phyloP scores from a whole-genome alignment of 495 filamentous ascomycete genomes.

The Opeltia flavorubescens region DNA sequence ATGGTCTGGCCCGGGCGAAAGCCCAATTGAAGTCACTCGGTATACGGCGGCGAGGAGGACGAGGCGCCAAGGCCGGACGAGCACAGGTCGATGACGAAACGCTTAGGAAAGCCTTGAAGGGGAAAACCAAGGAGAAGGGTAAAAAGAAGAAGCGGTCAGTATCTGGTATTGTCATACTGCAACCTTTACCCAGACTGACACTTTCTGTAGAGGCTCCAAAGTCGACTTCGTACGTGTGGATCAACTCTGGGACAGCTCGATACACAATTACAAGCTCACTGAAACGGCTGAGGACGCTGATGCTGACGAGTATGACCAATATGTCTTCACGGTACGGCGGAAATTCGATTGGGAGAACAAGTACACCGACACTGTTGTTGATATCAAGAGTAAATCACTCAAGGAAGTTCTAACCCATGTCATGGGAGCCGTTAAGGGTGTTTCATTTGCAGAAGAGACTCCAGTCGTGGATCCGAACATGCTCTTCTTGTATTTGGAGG shows the following conservation, averaged over 20 bases:
- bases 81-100: constrained; percentile 25
- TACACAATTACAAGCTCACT: constrained; percentile 71
- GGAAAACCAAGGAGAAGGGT: constrained; percentile 30
- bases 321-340: constrained; percentile 74
- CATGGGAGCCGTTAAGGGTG: constrained; percentile 68
- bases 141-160: constrained; percentile 26
- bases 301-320: constrained; percentile 69
- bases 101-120: constrained; percentile 27
- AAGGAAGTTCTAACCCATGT: constrained; percentile 59
- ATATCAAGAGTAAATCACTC: constrained; percentile 74
- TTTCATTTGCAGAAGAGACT: constrained; percentile 68
- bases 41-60: constrained; percentile 1
- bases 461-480: constrained; percentile 73
- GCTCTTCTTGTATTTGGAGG: constrained; percentile 78
- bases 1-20: neutral
- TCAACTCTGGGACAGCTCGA: constrained; percentile 65
- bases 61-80: constrained; percentile 1
- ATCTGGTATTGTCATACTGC: constrained; percentile 11
- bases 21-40: constrained; percentile 2
- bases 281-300: constrained; percentile 61
- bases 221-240: constrained; percentile 80
- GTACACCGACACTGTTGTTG: constrained; percentile 61
- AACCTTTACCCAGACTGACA: constrained; percentile 11
- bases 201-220: constrained; percentile 38
- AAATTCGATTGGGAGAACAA: constrained; percentile 84